These are phyloP conservation scores for Pichia scutulata DNA, from an alignment of 805 yeast genomes.

Conservation along the genomic window DNA sequence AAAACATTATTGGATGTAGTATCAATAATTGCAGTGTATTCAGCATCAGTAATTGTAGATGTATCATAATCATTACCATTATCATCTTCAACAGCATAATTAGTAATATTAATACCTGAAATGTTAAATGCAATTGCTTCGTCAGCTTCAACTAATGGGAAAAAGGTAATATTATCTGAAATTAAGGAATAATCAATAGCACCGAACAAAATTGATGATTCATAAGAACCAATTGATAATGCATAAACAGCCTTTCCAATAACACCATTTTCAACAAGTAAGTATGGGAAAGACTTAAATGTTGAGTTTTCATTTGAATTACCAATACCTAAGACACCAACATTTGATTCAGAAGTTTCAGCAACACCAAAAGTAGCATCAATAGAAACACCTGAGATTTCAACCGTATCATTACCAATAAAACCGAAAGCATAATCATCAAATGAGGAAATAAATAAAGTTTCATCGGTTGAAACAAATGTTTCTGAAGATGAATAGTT, in stretches of 20 bases:
- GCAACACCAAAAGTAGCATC: slow-evolving; percentile 11
- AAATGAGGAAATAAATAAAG: slow-evolving; percentile 2
- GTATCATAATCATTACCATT: not conserved
- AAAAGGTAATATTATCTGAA: slow-evolving; percentile 7
- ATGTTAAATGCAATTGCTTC: slow-evolving; percentile 11
- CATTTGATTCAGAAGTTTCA: slow-evolving; percentile 8
- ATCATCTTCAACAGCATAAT: not conserved
- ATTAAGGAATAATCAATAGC: slow-evolving; percentile 8
- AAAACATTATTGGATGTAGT: slow-evolving; percentile 2
- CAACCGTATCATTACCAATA: slow-evolving; percentile 10
- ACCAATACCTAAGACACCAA: slow-evolving; percentile 17
- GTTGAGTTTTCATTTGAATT: slow-evolving; percentile 6
- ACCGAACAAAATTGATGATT: slow-evolving; percentile 12
- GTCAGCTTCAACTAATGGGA: slow-evolving; percentile 12
- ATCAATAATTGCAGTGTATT: slow-evolving; percentile 1
- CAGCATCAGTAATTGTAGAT: not conserved
- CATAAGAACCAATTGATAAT: not conserved
- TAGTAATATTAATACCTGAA: slow-evolving; percentile 2
- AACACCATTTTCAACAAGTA: slow-evolving; percentile 8
- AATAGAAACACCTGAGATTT: not conserved
- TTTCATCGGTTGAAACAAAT: slow-evolving; percentile 1
- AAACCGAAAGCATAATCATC: slow-evolving; percentile 8
- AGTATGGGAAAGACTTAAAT: slow-evolving; percentile 9
- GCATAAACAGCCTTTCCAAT: slow-evolving; percentile 12
- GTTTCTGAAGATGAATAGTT: slow-evolving; percentile 6